These are phyloP conservation scores for Chrysoporthe austroafricana DNA, from an alignment of 2,329 filamentous ascomycete species.

Conservation along the genomic window DNA sequence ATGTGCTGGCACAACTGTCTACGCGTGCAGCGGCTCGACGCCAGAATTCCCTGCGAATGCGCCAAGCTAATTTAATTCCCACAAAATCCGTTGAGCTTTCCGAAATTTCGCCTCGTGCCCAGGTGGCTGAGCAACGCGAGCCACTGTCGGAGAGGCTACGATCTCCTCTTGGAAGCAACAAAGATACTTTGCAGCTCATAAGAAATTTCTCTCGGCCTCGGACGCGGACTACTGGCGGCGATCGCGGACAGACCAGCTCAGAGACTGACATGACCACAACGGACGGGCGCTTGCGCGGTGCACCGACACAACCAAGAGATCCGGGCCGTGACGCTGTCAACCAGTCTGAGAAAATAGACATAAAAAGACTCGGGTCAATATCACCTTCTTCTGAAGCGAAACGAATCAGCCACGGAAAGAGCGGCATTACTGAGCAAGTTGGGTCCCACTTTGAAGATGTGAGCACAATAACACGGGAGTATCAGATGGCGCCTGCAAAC, in stretches of 20 bases:
- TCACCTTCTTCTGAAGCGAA: not conserved
- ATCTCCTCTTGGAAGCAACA: not conserved
- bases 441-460: not conserved
- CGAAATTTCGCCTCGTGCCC: not conserved
- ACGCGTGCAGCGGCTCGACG: constrained; percentile 22
- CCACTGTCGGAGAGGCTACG: not conserved
- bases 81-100: not conserved
- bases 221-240: not conserved
- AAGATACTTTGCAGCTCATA: not conserved
- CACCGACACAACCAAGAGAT: not conserved
- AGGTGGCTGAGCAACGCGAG: constrained; percentile 10
- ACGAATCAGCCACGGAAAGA: not conserved
- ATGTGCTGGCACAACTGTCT: constrained; percentile 11
- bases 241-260: not conserved
- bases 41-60: constrained; percentile 17
- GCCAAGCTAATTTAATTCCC: constrained; percentile 3
- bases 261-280: not conserved
- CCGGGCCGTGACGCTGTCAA: not conserved
- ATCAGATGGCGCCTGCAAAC: not conserved
- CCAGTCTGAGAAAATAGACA: not conserved
- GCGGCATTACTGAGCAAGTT: not conserved
- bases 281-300: not conserved
- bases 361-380: not conserved
- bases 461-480: not conserved
- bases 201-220: constrained; percentile 20